These are phyloP conservation scores for Candida ortonii DNA, from an alignment of 805 yeast genomes.

Conservation along the genomic window DNA sequence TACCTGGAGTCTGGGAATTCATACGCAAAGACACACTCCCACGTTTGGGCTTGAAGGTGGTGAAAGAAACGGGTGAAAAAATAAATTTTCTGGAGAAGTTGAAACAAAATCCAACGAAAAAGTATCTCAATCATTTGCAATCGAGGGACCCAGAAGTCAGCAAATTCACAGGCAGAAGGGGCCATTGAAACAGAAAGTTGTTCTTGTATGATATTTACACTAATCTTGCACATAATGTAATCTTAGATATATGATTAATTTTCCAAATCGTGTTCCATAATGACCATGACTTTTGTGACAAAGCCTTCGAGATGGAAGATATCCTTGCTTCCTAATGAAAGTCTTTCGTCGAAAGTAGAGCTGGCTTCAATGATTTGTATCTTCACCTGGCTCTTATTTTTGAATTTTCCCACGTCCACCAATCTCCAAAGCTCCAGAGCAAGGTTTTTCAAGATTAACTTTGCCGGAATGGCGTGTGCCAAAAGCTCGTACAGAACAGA, in stretches of 20 bases:
- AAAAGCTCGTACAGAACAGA: conserved; percentile 75
- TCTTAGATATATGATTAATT: conserved; percentile 5
- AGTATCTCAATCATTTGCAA: conserved; percentile 53
- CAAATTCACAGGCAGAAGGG: conserved; percentile 31
- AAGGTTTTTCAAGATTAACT: conserved; percentile 66
- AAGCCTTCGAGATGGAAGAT: conserved; percentile 96
- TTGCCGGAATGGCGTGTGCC: conserved; percentile 92
- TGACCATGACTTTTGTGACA: conserved; percentile 82
- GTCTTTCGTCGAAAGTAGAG: conserved; percentile 77
- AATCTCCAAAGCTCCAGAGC: conserved; percentile 33
- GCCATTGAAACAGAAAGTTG: conserved; percentile 1
- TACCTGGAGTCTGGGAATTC: conserved; percentile 91
- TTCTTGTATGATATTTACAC: conserved; percentile 2
- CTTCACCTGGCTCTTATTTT: conserved; percentile 31
- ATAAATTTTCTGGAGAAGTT: conserved; percentile 55
- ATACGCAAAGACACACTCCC: conserved; percentile 61
- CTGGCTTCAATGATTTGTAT: conserved; percentile 55
- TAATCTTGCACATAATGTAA: conserved; percentile 1
- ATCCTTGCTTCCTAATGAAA: conserved; percentile 81
- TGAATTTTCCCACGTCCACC: conserved; percentile 20
- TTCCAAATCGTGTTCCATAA: conserved; percentile 41
- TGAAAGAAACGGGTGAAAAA: conserved; percentile 42
- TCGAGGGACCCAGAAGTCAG: conserved; percentile 52
- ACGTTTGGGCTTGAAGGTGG: conserved; percentile 66
- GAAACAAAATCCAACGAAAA: conserved; percentile 61